phyloP scores from a whole-genome alignment of 768 basidiomycete genomes.

The Sutorius australiensis region DNA sequence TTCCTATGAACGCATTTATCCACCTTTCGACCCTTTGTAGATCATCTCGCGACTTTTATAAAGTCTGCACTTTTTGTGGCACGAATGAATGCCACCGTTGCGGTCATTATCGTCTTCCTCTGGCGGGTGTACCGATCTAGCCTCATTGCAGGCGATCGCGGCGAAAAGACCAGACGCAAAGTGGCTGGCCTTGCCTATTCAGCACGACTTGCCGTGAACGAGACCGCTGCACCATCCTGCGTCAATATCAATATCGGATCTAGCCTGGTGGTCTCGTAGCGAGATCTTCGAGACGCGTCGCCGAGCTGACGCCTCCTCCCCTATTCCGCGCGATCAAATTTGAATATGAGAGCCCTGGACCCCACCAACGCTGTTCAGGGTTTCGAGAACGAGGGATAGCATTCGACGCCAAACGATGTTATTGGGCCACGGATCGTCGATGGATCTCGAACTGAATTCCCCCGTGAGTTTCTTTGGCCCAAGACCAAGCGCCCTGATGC shows the following conservation, averaged over 20 bases:
- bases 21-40: background rate
- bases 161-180: conserved; percentile 9
- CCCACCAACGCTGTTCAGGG: conserved; percentile 46
- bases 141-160: conserved; percentile 16
- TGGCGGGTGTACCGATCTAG: conserved; percentile 2
- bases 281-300: conserved; percentile 42
- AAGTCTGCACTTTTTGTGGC: conserved; percentile 3
- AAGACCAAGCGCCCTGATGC: conserved; percentile 39
- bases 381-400: conserved; percentile 49
- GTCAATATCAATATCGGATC: conserved; percentile 15
- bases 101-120: conserved; percentile 4
- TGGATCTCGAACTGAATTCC: conserved; percentile 53
- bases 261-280: conserved; percentile 13
- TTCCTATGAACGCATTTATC: conserved; percentile 1
- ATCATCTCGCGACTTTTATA: conserved; percentile 15
- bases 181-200: conserved; percentile 7
- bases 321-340: conserved; percentile 14
- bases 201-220: background rate
- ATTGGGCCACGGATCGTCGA: conserved; percentile 47
- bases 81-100: conserved; percentile 4
- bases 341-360: conserved; percentile 43
- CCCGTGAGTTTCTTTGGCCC: conserved; percentile 43
- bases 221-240: background rate
- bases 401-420: conserved; percentile 53
- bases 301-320: conserved; percentile 9